Evolutionary conservation across 1,284 basidiomycete genomes (phyloP).

Genomic region (Phlebopus sp.): DNA sequence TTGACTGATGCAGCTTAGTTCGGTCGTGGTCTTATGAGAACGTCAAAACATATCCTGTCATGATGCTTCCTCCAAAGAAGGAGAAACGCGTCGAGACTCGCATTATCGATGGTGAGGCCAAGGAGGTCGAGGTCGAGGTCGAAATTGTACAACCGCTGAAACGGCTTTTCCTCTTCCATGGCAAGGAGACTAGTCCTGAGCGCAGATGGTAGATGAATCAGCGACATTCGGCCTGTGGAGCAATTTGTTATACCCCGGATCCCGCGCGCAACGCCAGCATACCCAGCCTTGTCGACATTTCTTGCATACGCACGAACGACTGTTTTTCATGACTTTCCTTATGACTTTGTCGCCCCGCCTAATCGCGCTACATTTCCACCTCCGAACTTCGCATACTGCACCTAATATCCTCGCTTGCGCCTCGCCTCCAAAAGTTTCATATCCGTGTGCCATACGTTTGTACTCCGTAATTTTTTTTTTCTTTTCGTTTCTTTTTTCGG

Average conservation of each 20-base stretch:
- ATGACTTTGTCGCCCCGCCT: slow-evolving; percentile 29
- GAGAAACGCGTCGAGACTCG: slow-evolving; percentile 47
- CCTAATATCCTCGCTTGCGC: slow-evolving; percentile 15
- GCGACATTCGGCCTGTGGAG: slow-evolving; percentile 11
- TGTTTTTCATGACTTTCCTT: slow-evolving; percentile 23
- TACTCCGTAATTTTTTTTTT: slow-evolving; percentile 31
- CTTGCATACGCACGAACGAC: slow-evolving; percentile 26
- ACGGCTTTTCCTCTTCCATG: slow-evolving; percentile 49
- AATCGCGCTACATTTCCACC: slow-evolving; percentile 29
- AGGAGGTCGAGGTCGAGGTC: slow-evolving; percentile 49
- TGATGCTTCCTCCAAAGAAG: slow-evolving; percentile 52
- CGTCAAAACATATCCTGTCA: slow-evolving; percentile 60
- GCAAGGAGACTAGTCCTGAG: slow-evolving; percentile 29
- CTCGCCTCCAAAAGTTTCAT: slow-evolving; percentile 19
- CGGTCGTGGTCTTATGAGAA: slow-evolving; percentile 73
- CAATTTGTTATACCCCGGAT: slow-evolving; percentile 28
- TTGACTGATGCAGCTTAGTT: slow-evolving; percentile 26
- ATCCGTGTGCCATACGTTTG: slow-evolving; percentile 34
- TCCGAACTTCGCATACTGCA: slow-evolving; percentile 13
- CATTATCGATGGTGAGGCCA: slow-evolving; percentile 52
- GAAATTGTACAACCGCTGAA: slow-evolving; percentile 47
- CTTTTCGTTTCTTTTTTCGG: slow-evolving; percentile 14
- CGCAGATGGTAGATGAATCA: slow-evolving; percentile 26
- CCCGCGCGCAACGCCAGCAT: slow-evolving; percentile 31
- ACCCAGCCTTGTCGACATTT: slow-evolving; percentile 35